Percentiles rank a stretch among this genome's conserved stretches.
Conservation (phyloP, 495 filamentous ascomycete species). For the Tirmania nivea region DNA sequence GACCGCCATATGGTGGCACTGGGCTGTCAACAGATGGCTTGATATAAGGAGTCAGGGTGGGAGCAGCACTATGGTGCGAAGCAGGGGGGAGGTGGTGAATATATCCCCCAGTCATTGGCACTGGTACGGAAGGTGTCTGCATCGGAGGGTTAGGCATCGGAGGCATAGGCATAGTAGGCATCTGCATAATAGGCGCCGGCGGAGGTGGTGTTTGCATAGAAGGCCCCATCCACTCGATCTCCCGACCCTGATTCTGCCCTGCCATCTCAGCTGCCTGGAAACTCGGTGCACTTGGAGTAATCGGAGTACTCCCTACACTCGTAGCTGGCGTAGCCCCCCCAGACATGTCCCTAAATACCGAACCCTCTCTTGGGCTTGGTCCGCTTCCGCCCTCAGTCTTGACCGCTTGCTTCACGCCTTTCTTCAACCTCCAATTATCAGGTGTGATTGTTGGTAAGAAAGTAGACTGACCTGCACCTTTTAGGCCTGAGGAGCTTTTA, state of each 20-base stretch:
- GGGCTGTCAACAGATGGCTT: not conserved
- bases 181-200: not conserved
- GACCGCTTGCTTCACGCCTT: not conserved
- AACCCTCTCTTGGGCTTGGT: not conserved
- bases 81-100: too few species aligned
- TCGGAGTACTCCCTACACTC: not conserved
- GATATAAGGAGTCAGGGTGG: not conserved
- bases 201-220: not conserved
- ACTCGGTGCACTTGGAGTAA: not conserved
- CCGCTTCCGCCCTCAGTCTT: not conserved
- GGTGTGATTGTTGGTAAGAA: not conserved
- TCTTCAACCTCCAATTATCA: not conserved
- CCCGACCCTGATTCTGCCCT: too few species aligned
- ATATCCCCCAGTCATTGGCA: too few species aligned
- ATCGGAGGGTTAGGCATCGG: too few species aligned
- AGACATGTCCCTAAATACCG: not conserved
- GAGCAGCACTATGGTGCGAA: too few species aligned
- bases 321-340: not conserved
- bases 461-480: not conserved
- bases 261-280: not conserved
- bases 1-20: too few species aligned
- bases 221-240: too few species aligned
- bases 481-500: not conserved
- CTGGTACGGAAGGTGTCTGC: too few species aligned
- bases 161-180: not conserved